A percentile compares a stretch with the other conserved stretches of the same genome.
Conservation (phyloP, 2,329 filamentous ascomycete genomes). For the Knoxdaviesia proteae region DNA sequence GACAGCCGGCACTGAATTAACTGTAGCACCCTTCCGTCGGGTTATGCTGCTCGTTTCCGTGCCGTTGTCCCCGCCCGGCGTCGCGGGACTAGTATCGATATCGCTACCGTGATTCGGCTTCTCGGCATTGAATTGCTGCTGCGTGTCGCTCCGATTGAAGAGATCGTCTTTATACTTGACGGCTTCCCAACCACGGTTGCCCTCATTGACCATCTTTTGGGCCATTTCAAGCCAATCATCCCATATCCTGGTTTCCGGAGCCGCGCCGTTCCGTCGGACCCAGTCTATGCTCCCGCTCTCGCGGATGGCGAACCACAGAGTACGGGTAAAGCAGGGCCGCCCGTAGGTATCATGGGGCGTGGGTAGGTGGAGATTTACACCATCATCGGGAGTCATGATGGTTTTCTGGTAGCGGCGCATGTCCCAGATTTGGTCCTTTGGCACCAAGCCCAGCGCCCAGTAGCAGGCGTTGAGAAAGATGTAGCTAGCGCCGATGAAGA, state of each 20-base stretch:
- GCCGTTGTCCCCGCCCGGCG: too few relatives aligned
- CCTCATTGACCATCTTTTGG: constrained; percentile 14
- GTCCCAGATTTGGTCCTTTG: constrained; percentile 32
- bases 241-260: constrained; percentile 31
- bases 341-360: constrained; percentile 7
- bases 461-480: constrained; percentile 38
- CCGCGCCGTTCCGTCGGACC: constrained; percentile 28
- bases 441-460: constrained; percentile 32
- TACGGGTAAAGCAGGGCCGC: constrained; percentile 24
- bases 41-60: too few relatives aligned
- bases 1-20: too few relatives aligned
- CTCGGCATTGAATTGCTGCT: constrained; percentile 5
- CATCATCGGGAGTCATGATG: constrained; percentile 20
- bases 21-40: too few relatives aligned
- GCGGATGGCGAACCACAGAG: constrained; percentile 36
- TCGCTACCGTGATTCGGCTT: neutral
- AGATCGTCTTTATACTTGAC: constrained; percentile 27
- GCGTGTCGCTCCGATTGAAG: constrained; percentile 14
- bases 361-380: constrained; percentile 13
- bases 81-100: neutral
- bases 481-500: constrained; percentile 34
- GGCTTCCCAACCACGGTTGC: constrained; percentile 20
- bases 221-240: constrained; percentile 30
- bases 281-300: constrained; percentile 30
- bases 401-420: constrained; percentile 25